Evolutionary conservation across 768 basidiomycete genomes (phyloP).

Genomic region (Tephrocybe sp.): DNA sequence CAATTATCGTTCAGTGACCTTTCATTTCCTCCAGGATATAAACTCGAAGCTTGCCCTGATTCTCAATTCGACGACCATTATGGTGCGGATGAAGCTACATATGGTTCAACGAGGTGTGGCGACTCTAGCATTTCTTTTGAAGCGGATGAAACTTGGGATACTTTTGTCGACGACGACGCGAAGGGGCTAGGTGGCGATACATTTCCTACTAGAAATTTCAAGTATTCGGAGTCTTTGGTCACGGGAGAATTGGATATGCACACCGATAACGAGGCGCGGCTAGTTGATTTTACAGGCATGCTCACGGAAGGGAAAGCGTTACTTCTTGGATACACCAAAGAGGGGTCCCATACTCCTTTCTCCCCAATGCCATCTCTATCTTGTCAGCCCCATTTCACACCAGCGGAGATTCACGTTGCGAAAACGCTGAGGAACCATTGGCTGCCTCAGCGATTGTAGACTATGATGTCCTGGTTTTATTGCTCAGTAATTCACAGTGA

Average conservation of each 20-base stretch:
- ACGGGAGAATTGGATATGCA: neutral
- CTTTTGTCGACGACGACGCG: too few relatives aligned
- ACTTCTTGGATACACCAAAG: conserved; percentile 35
- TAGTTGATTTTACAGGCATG: conserved; percentile 12
- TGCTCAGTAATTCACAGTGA: too few relatives aligned
- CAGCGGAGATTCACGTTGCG: conserved; percentile 64
- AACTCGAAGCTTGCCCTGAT: neutral
- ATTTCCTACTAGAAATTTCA: too few relatives aligned
- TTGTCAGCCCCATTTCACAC: conserved; percentile 26
- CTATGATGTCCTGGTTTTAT: too few relatives aligned
- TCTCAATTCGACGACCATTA: neutral
- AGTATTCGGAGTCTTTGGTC: neutral
- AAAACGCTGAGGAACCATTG: conserved; percentile 58
- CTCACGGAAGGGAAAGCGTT: conserved; percentile 56
- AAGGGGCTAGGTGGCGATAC: too few relatives aligned
- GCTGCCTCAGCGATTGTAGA: conserved; percentile 55
- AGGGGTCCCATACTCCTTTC: conserved; percentile 4
- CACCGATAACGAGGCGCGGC: conserved; percentile 7
- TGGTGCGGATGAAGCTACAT: neutral
- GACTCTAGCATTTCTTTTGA: too few relatives aligned
- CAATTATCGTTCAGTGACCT: neutral
- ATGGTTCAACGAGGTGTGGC: too few relatives aligned
- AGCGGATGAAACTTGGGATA: too few relatives aligned
- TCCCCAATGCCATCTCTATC: neutral
- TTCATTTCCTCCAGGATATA: conserved; percentile 3